Evolutionary conservation across 106 monocot genomes (phyloP), one percentile per base, ranked within the genome.

Genomic region (Narthecium ossifragum): DNA sequence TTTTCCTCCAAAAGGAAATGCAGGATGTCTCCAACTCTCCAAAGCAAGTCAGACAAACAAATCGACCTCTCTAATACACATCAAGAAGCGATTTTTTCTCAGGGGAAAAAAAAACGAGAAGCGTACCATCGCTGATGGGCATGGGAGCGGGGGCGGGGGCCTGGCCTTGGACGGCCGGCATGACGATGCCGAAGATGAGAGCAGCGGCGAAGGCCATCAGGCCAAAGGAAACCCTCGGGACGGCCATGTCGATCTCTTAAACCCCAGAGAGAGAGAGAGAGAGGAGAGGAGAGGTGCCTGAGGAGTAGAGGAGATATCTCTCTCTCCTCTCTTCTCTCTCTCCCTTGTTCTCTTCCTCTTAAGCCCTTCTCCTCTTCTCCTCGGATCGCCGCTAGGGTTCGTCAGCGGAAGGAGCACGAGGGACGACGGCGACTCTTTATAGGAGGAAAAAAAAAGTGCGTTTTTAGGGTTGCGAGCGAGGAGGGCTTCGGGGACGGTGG

Each of bases 61-160:
- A 55, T 2, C 8, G 9, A 55, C n/a, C 27, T 23, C 21, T 8
- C n/a, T n/a, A n/a, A n/a, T n/a, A n/a, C n/a, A n/a, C n/a, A n/a
- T n/a, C n/a, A n/a, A n/a, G n/a, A n/a, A n/a, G n/a, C n/a, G n/a
- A n/a, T n/a, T n/a, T n/a, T n/a, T n/a, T n/a, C n/a, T n/a, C n/a
- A 43, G 43, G 4, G 4, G 12, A 43, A 43, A 43, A 41, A 8
- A 41, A 41, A 2, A 18, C 1, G 9, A 39, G 34, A 38, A 1
- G 39, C 60, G 20, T 29, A 77, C 70, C 76, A 53, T 70, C 76
- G 34, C 70, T 77, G 52, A 65, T 53, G 10, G 70, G 70, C 45
- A 65, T 53, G 10, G 70, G 70, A 0, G 70, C 76, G 2, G 70
- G 76, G 8, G 76, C 76, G 27, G 76, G 76, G 26, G 71, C 70